These are phyloP conservation scores for Pythium guiyangense DNA, from an alignment of 352 stramenopile genomes.

Conservation along the genomic window DNA sequence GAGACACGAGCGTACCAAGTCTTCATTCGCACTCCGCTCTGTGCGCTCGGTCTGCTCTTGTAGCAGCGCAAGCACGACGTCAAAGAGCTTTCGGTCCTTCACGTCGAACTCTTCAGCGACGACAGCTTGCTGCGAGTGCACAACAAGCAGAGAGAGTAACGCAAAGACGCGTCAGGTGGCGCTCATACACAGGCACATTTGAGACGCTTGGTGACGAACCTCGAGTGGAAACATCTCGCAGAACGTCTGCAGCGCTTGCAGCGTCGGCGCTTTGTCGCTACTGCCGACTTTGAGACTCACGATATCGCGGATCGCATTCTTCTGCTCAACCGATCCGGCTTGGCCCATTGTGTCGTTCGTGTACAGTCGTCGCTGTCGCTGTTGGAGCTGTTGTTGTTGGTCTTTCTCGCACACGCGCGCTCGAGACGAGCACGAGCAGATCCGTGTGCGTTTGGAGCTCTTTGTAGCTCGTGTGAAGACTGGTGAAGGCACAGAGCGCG, in stretches of 20 bases:
- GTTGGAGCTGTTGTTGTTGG: too few species aligned
- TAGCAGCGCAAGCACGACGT: conserved; percentile 65
- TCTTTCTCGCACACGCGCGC: too few species aligned
- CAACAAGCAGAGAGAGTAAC: not conserved
- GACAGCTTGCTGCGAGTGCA: conserved; percentile 16
- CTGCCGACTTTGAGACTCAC: conserved; percentile 43
- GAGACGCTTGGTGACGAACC: conserved; percentile 15
- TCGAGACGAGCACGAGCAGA: too few species aligned
- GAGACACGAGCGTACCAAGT: conserved; percentile 28
- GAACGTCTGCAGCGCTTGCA: conserved; percentile 64
- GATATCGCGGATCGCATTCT: conserved; percentile 73
- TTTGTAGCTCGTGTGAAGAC: too few species aligned
- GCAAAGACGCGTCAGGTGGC: not conserved
- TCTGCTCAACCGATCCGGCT: conserved; percentile 74
- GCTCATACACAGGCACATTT: not conserved
- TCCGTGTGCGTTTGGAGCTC: too few species aligned
- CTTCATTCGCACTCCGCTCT: conserved; percentile 42
- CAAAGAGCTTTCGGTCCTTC: conserved; percentile 75
- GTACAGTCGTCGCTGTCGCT: too few species aligned
- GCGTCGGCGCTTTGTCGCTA: conserved; percentile 33
- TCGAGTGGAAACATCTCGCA: conserved; percentile 72
- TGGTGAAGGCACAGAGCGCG: too few species aligned
- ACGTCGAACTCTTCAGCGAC: conserved; percentile 41
- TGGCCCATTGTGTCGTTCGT: conserved; percentile 47
- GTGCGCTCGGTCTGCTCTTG: conserved; percentile 58